phyloP scores from a whole-genome alignment of 345 rosid genomes.

The Hibiscus mutabilis region DNA sequence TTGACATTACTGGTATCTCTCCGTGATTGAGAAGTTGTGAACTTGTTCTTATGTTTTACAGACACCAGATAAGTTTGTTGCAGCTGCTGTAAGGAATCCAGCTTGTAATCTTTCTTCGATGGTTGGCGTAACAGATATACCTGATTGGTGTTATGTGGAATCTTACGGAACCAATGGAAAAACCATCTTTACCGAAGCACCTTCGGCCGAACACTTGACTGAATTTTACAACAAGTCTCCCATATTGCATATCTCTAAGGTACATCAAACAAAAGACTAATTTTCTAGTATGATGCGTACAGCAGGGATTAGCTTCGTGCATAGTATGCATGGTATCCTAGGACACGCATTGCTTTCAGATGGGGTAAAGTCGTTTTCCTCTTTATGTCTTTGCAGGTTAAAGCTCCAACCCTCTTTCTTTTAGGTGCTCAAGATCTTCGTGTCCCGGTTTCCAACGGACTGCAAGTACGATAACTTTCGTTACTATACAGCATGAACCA shows the following conservation, averaged over 20 bases:
- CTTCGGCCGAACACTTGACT: conserved; percentile 55
- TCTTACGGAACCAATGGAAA: conserved; percentile 56
- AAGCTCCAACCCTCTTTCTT: conserved; percentile 78
- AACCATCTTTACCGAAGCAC: conserved; percentile 60
- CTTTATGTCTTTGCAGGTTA: conserved; percentile 58
- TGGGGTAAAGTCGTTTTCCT: too few relatives aligned
- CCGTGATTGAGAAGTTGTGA: not conserved
- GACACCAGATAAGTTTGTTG: conserved; percentile 84
- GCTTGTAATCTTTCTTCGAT: conserved; percentile 71
- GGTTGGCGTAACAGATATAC: conserved; percentile 80
- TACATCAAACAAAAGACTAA: conserved; percentile 15
- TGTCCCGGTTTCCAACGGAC: conserved; percentile 74
- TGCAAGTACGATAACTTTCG: conserved; percentile 51
- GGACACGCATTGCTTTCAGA: too few relatives aligned
- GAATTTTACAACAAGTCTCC: conserved; percentile 73
- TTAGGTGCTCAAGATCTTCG: conserved; percentile 86
- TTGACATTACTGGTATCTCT: not conserved
- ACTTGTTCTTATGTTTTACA: conserved; percentile 16
- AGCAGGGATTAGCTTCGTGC: too few relatives aligned
- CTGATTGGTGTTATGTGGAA: conserved; percentile 86
- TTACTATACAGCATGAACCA: not conserved
- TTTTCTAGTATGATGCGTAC: not conserved
- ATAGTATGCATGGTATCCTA: too few relatives aligned
- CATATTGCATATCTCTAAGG: conserved; percentile 75
- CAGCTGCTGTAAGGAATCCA: conserved; percentile 85